phyloP scores from a whole-genome alignment of 192 early-diverging fungal genomes.

The Linnemannia zychae region DNA sequence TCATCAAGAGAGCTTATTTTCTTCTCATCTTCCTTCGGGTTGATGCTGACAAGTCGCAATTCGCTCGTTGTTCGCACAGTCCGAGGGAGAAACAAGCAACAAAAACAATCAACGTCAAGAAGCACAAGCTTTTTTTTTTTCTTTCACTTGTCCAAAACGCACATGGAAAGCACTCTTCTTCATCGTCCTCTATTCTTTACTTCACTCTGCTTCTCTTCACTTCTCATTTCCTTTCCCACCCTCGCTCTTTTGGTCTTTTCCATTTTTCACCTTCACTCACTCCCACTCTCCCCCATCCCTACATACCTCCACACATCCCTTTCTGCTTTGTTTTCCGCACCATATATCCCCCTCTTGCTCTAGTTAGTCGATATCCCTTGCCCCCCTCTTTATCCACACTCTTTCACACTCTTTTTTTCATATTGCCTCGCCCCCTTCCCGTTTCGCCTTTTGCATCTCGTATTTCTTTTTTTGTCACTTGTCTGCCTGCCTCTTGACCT shows the following conservation, averaged over 20 bases:
- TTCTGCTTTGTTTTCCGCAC: not conserved
- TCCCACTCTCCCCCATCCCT: not conserved
- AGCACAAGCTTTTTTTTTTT: conserved; percentile 15
- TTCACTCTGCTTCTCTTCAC: not conserved
- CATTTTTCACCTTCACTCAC: not conserved
- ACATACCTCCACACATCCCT: not conserved
- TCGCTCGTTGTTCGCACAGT: not conserved
- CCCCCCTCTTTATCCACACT: not conserved
- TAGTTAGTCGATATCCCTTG: too few relatives aligned
- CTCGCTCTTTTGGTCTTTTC: not conserved
- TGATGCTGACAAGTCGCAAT: not conserved
- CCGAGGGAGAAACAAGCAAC: not conserved
- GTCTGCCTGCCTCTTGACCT: not conserved
- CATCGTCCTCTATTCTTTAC: not conserved
- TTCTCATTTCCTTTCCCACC: not conserved
- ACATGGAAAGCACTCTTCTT: not conserved
- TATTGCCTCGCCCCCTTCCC: not conserved
- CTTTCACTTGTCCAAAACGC: conserved; percentile 5
- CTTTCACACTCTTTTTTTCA: not conserved
- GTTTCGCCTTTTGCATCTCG: conserved; percentile 7
- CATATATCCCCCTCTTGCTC: not conserved
- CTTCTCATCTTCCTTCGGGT: not conserved
- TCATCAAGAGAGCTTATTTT: not conserved
- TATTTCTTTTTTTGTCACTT: not conserved
- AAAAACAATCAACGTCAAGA: conserved; percentile 11